Base-by-base conservation (phyloP, 140 eudicot species). In the Ambrosia hybrid region DNA sequence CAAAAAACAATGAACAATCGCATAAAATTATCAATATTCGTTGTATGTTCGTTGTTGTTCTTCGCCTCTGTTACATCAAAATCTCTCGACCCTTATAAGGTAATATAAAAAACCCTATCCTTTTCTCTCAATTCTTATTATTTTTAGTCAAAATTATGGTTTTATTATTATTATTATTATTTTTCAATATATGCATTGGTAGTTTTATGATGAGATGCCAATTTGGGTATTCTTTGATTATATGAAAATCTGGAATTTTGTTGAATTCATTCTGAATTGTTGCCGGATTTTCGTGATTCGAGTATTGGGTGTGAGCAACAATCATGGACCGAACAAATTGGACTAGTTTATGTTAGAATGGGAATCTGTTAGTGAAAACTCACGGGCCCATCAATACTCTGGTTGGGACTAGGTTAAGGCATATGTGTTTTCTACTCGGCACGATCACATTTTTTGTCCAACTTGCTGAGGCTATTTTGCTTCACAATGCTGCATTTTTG, bases 1-100 rank as follows among this genome's bases (percentile, higher is more conserved):
- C 26, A 11, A 36, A 51, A 34, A 66, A 38, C 10, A 30, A 78
- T 62, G 41, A 87, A 78, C 51, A 55, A 33, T 16, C 76, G 72
- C 1, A 48, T 48, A 21, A 75, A 65, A 17, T 58, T 57, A 39
- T 10, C 64, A 41, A 26, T 62, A 10, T 52, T 87, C 46, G 12
- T 83, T 64, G 9, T 63, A 38, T 61, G 53, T n/a, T 77, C 69
- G 11, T 63, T 73, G 51, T 34, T 85, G 30, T 34, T 87, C 60
- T 9, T 73, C 46, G 39, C 78, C 49, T 38, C 71, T 0, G 77
- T 78, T 5, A 79, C 85, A 64, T 88, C 95, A 13, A 90, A 83
- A 73, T 78, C 89, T 57, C 73, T 51, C 64, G 97, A 93, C 60
- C 98, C 89, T 45, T 93, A 93, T 58, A 89, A 93, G 98, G 96